phyloP scores from a whole-genome alignment of 2,329 filamentous ascomycete species.

The Diaporthe sp. region DNA sequence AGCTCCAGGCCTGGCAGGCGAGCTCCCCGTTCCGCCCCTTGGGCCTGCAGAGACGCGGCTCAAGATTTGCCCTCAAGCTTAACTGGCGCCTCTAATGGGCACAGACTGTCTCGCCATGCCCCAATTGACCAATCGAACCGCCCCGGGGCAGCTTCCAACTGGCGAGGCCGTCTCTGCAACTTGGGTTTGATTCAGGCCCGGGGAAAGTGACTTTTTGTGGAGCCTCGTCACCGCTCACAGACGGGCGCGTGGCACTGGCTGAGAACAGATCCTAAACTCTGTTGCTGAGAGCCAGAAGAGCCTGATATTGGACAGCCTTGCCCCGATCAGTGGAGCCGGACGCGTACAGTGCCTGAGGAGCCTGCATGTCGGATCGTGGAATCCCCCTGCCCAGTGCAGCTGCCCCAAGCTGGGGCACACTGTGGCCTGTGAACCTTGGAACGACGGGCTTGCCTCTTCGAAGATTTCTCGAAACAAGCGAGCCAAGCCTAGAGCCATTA shows the following conservation, averaged over 20 bases:
- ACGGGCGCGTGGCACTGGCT: constrained; percentile 26
- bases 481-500: constrained; percentile 35
- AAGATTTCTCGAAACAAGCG: constrained; percentile 41
- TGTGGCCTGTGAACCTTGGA: constrained; percentile 36
- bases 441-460: constrained; percentile 27
- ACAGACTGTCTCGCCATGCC: constrained; percentile 34
- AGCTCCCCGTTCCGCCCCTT: constrained; percentile 14
- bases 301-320: constrained; percentile 36
- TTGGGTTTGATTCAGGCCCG: constrained; percentile 32
- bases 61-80: constrained; percentile 33
- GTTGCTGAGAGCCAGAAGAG: constrained; percentile 3
- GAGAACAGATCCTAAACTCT: constrained; percentile 27
- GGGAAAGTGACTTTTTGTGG: constrained; percentile 34
- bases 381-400: constrained; percentile 31
- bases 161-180: constrained; percentile 31
- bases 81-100: constrained; percentile 27
- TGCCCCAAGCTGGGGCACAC: constrained; percentile 35
- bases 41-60: constrained; percentile 16
- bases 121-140: constrained; percentile 34
- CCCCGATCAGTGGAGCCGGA: constrained; percentile 28
- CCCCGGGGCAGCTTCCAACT: constrained; percentile 25
- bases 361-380: constrained; percentile 23
- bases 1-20: constrained; percentile 9
- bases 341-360: constrained; percentile 37
- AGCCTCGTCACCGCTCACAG: constrained; percentile 40